phyloP scores from a whole-genome alignment of 805 yeast genomes.

The Ogataea allantospora region DNA sequence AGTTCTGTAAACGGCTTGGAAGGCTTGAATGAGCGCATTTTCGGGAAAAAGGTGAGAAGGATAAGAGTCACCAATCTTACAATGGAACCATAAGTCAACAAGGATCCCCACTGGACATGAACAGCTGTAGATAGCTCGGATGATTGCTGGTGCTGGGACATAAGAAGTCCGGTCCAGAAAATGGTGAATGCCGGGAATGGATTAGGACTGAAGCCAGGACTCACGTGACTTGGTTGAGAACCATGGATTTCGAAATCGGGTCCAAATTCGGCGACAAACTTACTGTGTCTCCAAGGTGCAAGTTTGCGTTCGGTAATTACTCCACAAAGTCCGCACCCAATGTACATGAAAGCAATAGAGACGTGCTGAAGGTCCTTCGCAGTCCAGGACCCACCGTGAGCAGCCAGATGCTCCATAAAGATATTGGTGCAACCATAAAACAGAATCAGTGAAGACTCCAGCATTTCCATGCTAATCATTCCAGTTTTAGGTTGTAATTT shows the following conservation, averaged over 20 bases:
- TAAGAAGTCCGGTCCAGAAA: constrained; percentile 93
- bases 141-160: constrained; percentile 94
- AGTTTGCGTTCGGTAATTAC: constrained; percentile 71
- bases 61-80: constrained; percentile 68
- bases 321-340: constrained; percentile 94
- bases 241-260: constrained; percentile 19
- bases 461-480: constrained; percentile 76
- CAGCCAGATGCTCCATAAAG: constrained; percentile 84
- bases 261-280: constrained; percentile 24
- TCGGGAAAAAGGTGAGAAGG: constrained; percentile 47
- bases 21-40: constrained; percentile 40
- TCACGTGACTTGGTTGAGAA: constrained; percentile 27
- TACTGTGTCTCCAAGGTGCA: constrained; percentile 52
- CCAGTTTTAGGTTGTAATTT: constrained; percentile 39
- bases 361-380: constrained; percentile 89
- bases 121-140: constrained; percentile 71
- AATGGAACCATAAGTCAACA: constrained; percentile 78
- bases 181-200: constrained; percentile 93
- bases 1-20: constrained; percentile 85
- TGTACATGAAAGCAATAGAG: constrained; percentile 85
- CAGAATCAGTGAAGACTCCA: constrained; percentile 76
- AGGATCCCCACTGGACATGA: constrained; percentile 90
- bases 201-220: constrained; percentile 84
- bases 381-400: constrained; percentile 78
- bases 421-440: constrained; percentile 89